These are phyloP conservation scores for Symbiodinium pilosum DNA, from an alignment of 73 alveolate species.

Conservation along the genomic window DNA sequence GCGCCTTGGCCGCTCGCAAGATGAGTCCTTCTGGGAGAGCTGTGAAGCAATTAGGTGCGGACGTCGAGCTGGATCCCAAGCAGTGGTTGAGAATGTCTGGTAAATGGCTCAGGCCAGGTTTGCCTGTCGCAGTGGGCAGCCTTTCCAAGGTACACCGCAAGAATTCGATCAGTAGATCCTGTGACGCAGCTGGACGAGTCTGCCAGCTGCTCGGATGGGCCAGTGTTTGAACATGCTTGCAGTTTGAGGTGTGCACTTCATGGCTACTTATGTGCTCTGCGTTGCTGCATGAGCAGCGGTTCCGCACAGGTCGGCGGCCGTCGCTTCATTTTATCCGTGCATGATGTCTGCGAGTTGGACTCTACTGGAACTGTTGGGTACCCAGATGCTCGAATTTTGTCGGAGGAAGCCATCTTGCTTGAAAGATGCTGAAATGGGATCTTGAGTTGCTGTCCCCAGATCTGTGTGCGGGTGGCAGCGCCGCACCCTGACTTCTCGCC, in stretches of 20 bases:
- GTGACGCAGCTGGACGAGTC: slow-evolving; percentile 55
- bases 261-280: no score
- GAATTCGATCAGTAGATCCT: slow-evolving; percentile 49
- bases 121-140: neutral
- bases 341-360: slow-evolving; percentile 81
- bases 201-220: neutral
- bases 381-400: neutral
- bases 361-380: slow-evolving; percentile 23
- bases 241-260: no score
- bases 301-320: slow-evolving; percentile 62
- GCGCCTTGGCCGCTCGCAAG: neutral
- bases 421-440: neutral
- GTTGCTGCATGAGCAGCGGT: neutral
- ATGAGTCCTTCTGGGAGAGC: no score
- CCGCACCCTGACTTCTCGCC: slow-evolving; percentile 76
- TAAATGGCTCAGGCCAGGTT: neutral
- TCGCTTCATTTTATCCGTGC: slow-evolving; percentile 33
- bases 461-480: slow-evolving; percentile 72
- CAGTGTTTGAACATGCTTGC: neutral
- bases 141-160: slow-evolving; percentile 41
- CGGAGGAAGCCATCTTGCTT: neutral
- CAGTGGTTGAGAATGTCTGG: neutral
- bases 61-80: neutral
- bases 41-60: slow-evolving; percentile 8
- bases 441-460: neutral